phyloP scores from a whole-genome alignment of 768 basidiomycete genomes.

The Calocybe gangraenosa region DNA sequence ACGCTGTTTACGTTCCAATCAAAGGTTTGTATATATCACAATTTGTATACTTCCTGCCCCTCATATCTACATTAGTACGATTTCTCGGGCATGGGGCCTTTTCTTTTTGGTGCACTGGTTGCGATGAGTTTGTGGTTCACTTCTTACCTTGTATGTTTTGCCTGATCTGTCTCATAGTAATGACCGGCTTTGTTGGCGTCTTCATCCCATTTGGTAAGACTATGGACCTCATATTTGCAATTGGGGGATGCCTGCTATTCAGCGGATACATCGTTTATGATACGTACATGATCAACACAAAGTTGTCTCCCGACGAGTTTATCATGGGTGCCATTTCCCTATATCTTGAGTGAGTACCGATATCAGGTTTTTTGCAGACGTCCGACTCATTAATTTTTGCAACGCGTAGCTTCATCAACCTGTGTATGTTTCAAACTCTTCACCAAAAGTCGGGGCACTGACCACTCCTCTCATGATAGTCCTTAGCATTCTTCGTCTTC shows the following conservation, averaged over 20 bases:
- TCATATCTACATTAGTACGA: conserved; percentile 61
- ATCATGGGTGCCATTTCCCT: conserved; percentile 88
- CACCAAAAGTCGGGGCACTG: conserved; percentile 1
- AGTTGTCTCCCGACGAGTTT: conserved; percentile 88
- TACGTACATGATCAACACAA: conserved; percentile 86
- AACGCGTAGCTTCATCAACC: conserved; percentile 69
- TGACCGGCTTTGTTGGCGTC: conserved; percentile 77
- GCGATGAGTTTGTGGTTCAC: conserved; percentile 55
- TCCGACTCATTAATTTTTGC: conserved; percentile 14
- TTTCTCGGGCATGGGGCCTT: conserved; percentile 89
- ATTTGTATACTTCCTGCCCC: background rate
- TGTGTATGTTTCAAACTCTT: conserved; percentile 52
- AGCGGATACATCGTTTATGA: conserved; percentile 90
- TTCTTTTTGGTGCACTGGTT: conserved; percentile 80
- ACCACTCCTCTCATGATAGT: conserved; percentile 36
- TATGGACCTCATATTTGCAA: conserved; percentile 76
- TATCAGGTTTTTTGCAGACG: background rate
- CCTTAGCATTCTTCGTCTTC: conserved; percentile 79
- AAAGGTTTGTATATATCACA: conserved; percentile 48
- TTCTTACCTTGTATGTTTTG: background rate
- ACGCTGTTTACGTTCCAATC: conserved; percentile 95
- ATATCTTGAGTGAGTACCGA: conserved; percentile 82
- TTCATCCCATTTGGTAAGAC: conserved; percentile 85
- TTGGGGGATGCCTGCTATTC: conserved; percentile 78
- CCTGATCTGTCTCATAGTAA: conserved; percentile 37